These are phyloP conservation scores for Novakomyces olei DNA, from an alignment of 805 yeast genomes.

Conservation along the genomic window DNA sequence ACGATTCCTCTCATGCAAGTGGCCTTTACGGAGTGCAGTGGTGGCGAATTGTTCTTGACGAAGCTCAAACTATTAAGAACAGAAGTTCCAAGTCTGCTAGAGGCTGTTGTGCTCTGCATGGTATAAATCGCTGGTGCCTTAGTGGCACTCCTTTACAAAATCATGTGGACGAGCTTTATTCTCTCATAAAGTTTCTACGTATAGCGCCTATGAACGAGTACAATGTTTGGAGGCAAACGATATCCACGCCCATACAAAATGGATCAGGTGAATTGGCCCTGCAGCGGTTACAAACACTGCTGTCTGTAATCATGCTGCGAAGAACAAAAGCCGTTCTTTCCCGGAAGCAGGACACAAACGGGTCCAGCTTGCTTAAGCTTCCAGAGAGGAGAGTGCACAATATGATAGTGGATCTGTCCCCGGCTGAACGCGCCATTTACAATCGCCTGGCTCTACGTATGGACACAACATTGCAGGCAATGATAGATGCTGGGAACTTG, in stretches of 20 bases:
- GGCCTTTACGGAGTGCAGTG: conserved; percentile 16
- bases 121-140: conserved; percentile 31
- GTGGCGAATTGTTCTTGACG: conserved; percentile 42
- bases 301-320: conserved; percentile 22
- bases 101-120: conserved; percentile 23
- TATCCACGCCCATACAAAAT: conserved; percentile 12
- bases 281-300: conserved; percentile 12
- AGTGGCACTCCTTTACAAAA: conserved; percentile 51
- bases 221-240: conserved; percentile 12
- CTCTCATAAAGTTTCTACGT: conserved; percentile 24
- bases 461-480: conserved; percentile 13
- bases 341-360: conserved; percentile 4
- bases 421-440: conserved; percentile 37
- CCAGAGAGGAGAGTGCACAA: conserved; percentile 18
- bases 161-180: conserved; percentile 28
- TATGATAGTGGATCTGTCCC: conserved; percentile 27
- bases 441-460: conserved; percentile 25
- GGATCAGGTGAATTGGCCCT: conserved; percentile 12
- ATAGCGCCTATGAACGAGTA: conserved; percentile 13
- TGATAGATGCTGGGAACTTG: conserved; percentile 17
- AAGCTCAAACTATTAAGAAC: conserved; percentile 41
- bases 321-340: conserved; percentile 22
- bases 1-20: conserved; percentile 1
- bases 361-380: conserved; percentile 17
- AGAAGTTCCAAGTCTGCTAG: conserved; percentile 23